Conservation (phyloP, 306 rosid genomes). For the Crataegus laevigata region DNA sequence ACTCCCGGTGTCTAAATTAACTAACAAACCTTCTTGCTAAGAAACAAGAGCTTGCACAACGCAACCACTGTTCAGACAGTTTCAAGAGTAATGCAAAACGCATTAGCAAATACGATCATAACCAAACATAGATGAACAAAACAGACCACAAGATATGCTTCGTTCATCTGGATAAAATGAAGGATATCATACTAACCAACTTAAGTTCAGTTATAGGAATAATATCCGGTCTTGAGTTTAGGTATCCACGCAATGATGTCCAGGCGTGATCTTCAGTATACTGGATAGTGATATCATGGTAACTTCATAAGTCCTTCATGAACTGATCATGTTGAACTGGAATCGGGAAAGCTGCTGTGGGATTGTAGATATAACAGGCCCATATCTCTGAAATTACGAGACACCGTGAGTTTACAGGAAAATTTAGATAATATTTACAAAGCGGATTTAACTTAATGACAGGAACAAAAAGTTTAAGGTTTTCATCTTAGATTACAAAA, state of each 20-base stretch:
- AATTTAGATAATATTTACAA: background rate
- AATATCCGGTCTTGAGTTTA: slow-evolving; percentile 11
- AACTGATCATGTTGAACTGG: slow-evolving; percentile 95
- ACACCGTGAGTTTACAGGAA: background rate
- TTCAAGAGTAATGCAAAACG: background rate
- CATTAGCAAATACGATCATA: slow-evolving; percentile 2
- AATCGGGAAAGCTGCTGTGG: slow-evolving; percentile 98
- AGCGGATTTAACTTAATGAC: background rate
- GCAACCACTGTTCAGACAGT: slow-evolving; percentile 1
- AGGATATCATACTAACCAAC: slow-evolving; percentile 10
- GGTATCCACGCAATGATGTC: slow-evolving; percentile 2
- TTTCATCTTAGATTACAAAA: background rate
- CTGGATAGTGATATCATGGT: background rate
- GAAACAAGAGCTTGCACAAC: slow-evolving; percentile 3
- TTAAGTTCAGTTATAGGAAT: slow-evolving; percentile 15
- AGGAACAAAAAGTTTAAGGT: background rate
- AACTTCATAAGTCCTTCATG: slow-evolving; percentile 28
- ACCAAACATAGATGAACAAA: slow-evolving; percentile 7
- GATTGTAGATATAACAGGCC: slow-evolving; percentile 93
- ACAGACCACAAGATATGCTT: slow-evolving; percentile 2
- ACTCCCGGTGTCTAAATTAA: background rate
- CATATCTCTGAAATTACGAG: slow-evolving; percentile 70
- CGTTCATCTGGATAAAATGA: slow-evolving; percentile 4
- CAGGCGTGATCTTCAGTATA: background rate
- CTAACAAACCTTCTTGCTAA: background rate